Evolutionary conservation across 192 early-diverging fungal species (phyloP).

Genomic region (Coemansia umbellata): DNA sequence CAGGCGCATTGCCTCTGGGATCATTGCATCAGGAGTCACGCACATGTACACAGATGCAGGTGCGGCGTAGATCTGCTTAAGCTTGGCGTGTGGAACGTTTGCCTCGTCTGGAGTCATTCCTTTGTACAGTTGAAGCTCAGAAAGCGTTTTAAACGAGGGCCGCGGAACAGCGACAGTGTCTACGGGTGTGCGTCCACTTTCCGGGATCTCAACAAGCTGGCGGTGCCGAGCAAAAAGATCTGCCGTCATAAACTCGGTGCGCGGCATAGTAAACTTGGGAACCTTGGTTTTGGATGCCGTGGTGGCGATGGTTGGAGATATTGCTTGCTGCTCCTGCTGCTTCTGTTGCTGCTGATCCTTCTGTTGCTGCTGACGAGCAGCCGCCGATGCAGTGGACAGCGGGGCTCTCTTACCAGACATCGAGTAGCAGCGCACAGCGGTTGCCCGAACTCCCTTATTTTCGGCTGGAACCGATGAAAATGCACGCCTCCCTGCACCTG

Average conservation of each 20-base stretch:
- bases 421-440: constrained; percentile 26
- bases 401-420: constrained; percentile 35
- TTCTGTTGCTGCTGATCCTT: constrained; percentile 1
- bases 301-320: not conserved
- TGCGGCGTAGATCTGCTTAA: constrained; percentile 43
- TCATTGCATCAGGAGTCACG: constrained; percentile 24
- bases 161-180: not conserved
- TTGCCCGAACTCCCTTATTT: not conserved
- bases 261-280: constrained; percentile 43
- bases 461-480: constrained; percentile 7
- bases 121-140: constrained; percentile 23
- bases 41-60: constrained; percentile 45
- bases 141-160: constrained; percentile 36
- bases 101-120: constrained; percentile 24
- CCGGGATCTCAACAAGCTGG: constrained; percentile 20
- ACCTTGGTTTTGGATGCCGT: constrained; percentile 13
- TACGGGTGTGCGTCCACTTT: not conserved
- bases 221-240: constrained; percentile 38
- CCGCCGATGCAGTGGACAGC: not conserved
- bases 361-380: constrained; percentile 4
- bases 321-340: not conserved
- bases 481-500: constrained; percentile 7
- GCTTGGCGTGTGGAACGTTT: constrained; percentile 18
- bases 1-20: constrained; percentile 47
- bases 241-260: constrained; percentile 36